Conservation (phyloP, 768 basidiomycete species). For the Jaapia argillacea region DNA sequence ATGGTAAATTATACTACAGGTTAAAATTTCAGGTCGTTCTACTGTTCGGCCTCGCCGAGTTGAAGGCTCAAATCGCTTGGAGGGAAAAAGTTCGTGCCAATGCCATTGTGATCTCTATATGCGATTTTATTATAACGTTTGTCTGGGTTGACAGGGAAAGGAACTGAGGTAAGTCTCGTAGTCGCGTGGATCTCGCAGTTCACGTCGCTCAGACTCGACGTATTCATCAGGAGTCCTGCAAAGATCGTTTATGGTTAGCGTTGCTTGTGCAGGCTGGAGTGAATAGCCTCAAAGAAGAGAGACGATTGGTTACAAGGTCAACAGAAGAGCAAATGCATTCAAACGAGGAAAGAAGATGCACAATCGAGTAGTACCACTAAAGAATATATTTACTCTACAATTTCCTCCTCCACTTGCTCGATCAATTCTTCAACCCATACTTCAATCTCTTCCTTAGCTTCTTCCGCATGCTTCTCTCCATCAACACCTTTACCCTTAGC, state of each 20-base stretch:
- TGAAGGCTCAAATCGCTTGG: neutral
- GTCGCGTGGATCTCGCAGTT: too few species aligned
- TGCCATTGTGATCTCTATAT: too few species aligned
- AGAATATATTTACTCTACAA: conserved; percentile 32
- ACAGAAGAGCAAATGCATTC: neutral
- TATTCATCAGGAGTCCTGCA: too few species aligned
- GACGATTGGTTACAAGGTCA: too few species aligned
- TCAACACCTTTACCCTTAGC: conserved; percentile 29
- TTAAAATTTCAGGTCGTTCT: neutral
- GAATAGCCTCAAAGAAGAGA: too few species aligned
- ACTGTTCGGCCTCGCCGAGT: neutral
- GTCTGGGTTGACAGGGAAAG: too few species aligned
- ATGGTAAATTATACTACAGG: neutral
- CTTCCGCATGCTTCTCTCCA: conserved; percentile 25
- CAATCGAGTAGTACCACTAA: neutral
- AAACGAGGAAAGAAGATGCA: neutral
- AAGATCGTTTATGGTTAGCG: too few species aligned
- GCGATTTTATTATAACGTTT: too few species aligned
- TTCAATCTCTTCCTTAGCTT: conserved; percentile 82
- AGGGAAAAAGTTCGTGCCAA: neutral
- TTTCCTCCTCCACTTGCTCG: conserved; percentile 83
- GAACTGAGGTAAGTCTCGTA: too few species aligned
- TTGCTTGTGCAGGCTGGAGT: too few species aligned
- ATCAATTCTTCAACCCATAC: conserved; percentile 92
- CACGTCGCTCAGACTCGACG: too few species aligned